Evolutionary conservation across 1,284 basidiomycete genomes (phyloP).

Genomic region (Cutaneotrichosporon arboriforme): DNA sequence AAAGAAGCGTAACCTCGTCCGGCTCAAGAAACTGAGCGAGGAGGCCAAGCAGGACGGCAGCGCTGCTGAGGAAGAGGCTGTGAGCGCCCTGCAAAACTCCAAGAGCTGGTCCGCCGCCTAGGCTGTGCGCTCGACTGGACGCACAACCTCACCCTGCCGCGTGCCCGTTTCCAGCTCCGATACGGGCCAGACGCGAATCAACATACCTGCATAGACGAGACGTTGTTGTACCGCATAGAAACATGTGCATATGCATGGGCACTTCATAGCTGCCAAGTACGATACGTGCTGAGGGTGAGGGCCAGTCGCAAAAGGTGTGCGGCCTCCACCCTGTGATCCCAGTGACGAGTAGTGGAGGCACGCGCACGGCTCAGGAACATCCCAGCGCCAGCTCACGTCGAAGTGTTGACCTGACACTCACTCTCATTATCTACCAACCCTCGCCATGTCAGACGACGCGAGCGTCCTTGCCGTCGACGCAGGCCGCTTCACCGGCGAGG

Average conservation of each 20-base stretch:
- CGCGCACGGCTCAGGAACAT: neutral
- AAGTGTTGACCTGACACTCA: neutral
- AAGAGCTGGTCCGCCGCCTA: neutral
- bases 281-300: no score
- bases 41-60: constrained; percentile 6
- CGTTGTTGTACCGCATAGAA: no score
- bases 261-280: neutral
- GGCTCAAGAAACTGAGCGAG: constrained; percentile 33
- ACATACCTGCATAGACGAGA: no score
- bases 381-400: neutral
- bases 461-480: constrained; percentile 18
- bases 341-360: neutral
- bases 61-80: constrained; percentile 7
- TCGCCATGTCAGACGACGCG: constrained; percentile 16
- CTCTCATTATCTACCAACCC: constrained; percentile 4
- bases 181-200: no score
- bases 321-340: neutral
- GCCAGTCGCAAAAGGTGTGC: no score
- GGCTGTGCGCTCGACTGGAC: no score
- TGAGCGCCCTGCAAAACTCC: constrained; percentile 15
- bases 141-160: no score
- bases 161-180: no score
- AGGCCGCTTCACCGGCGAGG: constrained; percentile 41
- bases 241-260: neutral
- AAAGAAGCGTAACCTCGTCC: constrained; percentile 46